Evolutionary conservation across 352 stramenopile genomes (phyloP).

Genomic region (Phytophthora aleatoria): DNA sequence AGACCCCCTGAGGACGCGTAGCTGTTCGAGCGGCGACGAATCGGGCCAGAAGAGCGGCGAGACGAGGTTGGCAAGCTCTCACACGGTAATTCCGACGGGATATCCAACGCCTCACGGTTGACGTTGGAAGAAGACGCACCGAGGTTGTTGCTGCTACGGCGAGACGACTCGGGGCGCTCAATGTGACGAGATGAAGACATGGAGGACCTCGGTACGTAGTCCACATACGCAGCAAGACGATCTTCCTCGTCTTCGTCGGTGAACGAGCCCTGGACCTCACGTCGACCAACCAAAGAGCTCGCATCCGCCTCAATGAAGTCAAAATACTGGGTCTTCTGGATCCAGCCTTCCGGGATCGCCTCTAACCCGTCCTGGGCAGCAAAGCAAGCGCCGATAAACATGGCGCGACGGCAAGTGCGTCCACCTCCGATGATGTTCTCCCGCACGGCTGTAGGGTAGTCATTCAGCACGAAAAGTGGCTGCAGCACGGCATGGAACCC

Average conservation of each 20-base stretch:
- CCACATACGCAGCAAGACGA: constrained; percentile 52
- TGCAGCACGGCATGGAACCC: constrained; percentile 78
- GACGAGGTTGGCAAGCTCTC: constrained; percentile 23
- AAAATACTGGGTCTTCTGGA: constrained; percentile 84
- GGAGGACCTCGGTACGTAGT: constrained; percentile 58
- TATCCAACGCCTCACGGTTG: constrained; percentile 22
- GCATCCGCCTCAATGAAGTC: constrained; percentile 81
- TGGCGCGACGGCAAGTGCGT: constrained; percentile 74
- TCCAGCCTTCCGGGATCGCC: constrained; percentile 69
- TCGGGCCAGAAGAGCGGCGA: constrained; percentile 25
- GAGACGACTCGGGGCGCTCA: constrained; percentile 26
- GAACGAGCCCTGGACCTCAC: constrained; percentile 66
- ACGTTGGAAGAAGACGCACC: constrained; percentile 17
- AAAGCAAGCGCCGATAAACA: constrained; percentile 87
- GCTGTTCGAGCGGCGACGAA: constrained; percentile 60
- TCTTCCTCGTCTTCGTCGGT: constrained; percentile 56
- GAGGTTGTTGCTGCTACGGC: constrained; percentile 30
- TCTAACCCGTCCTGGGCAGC: constrained; percentile 74
- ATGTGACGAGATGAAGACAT: constrained; percentile 48
- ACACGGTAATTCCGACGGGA: constrained; percentile 22
- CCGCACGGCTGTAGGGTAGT: constrained; percentile 78
- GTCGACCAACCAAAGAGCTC: constrained; percentile 65
- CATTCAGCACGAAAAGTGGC: constrained; percentile 78
- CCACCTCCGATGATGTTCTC: constrained; percentile 86
- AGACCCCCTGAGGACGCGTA: constrained; percentile 59